These are phyloP conservation scores for Globisporangium apiculatum DNA, from an alignment of 352 stramenopile genomes.

Conservation along the genomic window DNA sequence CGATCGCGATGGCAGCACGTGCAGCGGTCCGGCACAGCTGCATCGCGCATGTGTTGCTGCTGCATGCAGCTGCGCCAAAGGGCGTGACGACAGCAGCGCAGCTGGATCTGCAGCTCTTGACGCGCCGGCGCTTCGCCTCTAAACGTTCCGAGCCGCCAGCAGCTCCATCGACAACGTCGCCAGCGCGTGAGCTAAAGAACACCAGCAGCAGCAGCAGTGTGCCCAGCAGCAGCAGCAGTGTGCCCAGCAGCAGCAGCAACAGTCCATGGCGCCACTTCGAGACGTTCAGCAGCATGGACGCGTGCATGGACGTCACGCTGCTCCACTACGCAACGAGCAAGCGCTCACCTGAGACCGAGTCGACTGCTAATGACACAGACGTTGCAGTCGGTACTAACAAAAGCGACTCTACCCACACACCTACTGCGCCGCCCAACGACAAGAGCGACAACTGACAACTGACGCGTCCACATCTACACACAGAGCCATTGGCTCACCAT, in stretches of 20 bases:
- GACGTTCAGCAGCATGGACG: conserved; percentile 57
- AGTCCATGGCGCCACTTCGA: conserved; percentile 46
- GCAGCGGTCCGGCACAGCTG: no score
- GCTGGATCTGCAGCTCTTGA: no score
- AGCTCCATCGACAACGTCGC: not conserved
- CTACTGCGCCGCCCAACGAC: no score
- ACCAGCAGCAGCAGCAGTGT: conserved; percentile 1
- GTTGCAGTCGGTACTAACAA: not conserved
- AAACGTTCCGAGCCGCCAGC: not conserved
- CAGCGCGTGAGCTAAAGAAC: not conserved
- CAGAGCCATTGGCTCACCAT: no score
- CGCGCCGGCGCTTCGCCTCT: not conserved
- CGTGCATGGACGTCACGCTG: conserved; percentile 63
- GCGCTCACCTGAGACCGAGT: not conserved
- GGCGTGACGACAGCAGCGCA: no score
- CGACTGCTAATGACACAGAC: not conserved
- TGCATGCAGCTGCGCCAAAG: not conserved
- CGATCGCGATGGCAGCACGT: no score
- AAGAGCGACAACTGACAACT: no score
- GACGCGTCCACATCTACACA: no score
- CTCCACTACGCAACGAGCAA: conserved; percentile 47
- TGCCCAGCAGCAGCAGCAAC: conserved; percentile 3
- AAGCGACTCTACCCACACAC: no score
- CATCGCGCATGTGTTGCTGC: no score
- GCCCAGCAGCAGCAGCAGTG: conserved; percentile 1